Base-by-base conservation (phyloP, 495 filamentous ascomycete species). In the Trichoderma erinaceum region DNA sequence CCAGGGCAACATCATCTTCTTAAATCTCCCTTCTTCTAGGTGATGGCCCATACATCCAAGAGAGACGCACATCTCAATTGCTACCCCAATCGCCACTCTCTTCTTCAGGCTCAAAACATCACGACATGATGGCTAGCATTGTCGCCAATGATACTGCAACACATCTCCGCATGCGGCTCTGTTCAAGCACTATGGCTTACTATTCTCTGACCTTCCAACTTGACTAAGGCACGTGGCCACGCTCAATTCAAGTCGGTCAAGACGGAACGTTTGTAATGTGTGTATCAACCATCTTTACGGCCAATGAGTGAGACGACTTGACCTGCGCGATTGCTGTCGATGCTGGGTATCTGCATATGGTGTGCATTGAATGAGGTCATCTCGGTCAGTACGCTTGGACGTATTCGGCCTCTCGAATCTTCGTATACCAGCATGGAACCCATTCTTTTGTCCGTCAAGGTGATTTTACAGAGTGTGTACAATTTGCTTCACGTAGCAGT, bases 91-190 rank as follows among this genome's bases (percentile, higher is more conserved):
- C 13, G 18, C 10, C 56, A 18, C 13, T 32, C 56, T 1, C 50
- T 29, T 32, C 23, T 16, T 61, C 27, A 32, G 56, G 56, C 56
- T 32, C 56, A 32, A 18, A 13, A 8, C 56, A 15, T 32, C 11
- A 32, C 8, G 29, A 61, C 56, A 13, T 61, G 29, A 25, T 13
- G 27, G 27, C 25, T 35, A 13, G 56, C 25, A 18, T 3, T 3
- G 29, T 61, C 56, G 56, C 56, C 56, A 61, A 61, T 61, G 56
- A 61, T 16, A 61, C 56, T 13, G 16, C 23, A 61, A 7, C 56
- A 61, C 56, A 61, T 61, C 56, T 61, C 56, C 56, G 27, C 23
- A 18, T 61, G 56, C 56, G 56, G 56, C 56, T 61, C 56, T 61
- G 56, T 25, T 61, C 11, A 12, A 8, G 25, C 56, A 61, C 27